Evolutionary conservation across 2,329 filamentous ascomycete species (phyloP).

Genomic region (Arthroderma uncinatum): DNA sequence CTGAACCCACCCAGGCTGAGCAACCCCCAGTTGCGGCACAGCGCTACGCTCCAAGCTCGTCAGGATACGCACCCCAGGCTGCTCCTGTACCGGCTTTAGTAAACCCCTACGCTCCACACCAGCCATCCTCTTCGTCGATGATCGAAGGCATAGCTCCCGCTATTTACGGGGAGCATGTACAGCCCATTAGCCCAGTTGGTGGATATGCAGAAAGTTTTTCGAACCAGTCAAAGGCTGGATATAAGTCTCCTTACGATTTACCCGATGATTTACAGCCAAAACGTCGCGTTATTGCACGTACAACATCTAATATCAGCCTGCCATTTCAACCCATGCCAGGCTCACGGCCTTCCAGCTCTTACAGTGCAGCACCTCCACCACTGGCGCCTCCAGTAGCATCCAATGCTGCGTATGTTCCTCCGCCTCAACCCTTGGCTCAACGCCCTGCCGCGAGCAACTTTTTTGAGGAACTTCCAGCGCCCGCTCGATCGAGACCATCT

Average conservation of each 20-base stretch:
- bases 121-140: constrained; percentile 40
- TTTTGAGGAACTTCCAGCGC: constrained; percentile 64
- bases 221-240: constrained; percentile 81
- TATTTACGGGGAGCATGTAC: constrained; percentile 9
- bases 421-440: constrained; percentile 7
- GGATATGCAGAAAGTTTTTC: constrained; percentile 45
- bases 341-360: constrained; percentile 17
- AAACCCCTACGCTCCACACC: constrained; percentile 42
- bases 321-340: constrained; percentile 51
- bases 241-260: constrained; percentile 87
- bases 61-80: not conserved
- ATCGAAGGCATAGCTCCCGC: constrained; percentile 27
- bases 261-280: constrained; percentile 68
- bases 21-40: not conserved
- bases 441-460: constrained; percentile 41
- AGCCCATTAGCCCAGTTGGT: not conserved
- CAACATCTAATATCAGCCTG: constrained; percentile 36
- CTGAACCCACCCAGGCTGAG: not conserved
- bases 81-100: constrained; percentile 5
- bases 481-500: constrained; percentile 50
- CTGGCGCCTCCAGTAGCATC: constrained; percentile 13
- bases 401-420: constrained; percentile 12
- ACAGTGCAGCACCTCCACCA: constrained; percentile 4
- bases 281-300: constrained; percentile 32
- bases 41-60: not conserved